Conservation (phyloP, 176 grass and related monocot species). For the Cenchrus americanus region DNA sequence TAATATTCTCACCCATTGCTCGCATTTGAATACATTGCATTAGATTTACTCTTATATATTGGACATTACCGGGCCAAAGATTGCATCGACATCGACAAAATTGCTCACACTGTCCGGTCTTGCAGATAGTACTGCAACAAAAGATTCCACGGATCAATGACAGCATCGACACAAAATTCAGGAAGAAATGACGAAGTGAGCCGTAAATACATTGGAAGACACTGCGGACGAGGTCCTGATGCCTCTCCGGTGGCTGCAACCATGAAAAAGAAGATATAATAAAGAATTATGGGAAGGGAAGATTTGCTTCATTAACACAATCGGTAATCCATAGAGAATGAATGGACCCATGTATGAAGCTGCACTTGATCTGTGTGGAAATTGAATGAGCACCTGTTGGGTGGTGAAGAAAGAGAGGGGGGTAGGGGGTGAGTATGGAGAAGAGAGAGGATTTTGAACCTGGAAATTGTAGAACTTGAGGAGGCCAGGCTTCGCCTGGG, state of each 20-base stretch:
- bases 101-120: constrained; percentile 79
- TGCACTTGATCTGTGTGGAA: constrained; percentile 21
- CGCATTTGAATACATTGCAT: background rate
- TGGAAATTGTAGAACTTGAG: constrained; percentile 94
- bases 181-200: background rate
- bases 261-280: background rate
- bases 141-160: constrained; percentile 1
- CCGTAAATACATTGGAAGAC: constrained; percentile 67
- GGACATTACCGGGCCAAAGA: constrained; percentile 75
- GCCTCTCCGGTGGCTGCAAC: constrained; percentile 84
- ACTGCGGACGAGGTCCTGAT: constrained; percentile 73
- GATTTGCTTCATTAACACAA: background rate
- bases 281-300: background rate
- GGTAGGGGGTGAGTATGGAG: background rate
- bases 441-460: constrained; percentile 36
- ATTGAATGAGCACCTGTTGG: constrained; percentile 28
- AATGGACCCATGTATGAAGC: background rate
- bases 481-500: constrained; percentile 80
- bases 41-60: constrained; percentile 24
- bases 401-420: background rate
- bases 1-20: background rate
- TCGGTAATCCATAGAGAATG: background rate
- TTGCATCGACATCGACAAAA: constrained; percentile 65
- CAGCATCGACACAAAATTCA: background rate
- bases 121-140: constrained; percentile 68